Conservation (phyloP, 2,329 filamentous ascomycete genomes). For the Sclerotinia subarctica region DNA sequence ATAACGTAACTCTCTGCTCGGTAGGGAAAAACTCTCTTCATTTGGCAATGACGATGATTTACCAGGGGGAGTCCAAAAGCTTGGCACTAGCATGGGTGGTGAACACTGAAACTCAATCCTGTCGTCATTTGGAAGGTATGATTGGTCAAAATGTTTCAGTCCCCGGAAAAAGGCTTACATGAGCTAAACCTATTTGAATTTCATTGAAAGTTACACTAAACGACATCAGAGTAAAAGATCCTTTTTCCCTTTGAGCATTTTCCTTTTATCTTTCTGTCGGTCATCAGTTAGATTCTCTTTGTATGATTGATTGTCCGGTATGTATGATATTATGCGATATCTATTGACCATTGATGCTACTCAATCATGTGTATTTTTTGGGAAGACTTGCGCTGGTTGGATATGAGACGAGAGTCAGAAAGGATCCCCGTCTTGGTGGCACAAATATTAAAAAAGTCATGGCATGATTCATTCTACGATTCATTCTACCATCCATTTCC, state of each 20-base stretch:
- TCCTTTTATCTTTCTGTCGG: not conserved
- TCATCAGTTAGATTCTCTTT: not conserved
- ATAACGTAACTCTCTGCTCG: too few relatives aligned
- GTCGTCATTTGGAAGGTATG: not conserved
- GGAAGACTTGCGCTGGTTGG: too few relatives aligned
- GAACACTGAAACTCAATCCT: not conserved
- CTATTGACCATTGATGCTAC: not conserved
- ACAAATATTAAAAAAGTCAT: not conserved
- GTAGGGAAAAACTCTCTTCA: slow-evolving; percentile 13
- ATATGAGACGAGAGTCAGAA: not conserved
- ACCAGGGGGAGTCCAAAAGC: not conserved
- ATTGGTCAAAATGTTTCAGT: slow-evolving; percentile 16
- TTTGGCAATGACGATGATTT: slow-evolving; percentile 12
- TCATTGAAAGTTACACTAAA: not conserved
- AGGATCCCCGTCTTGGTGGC: not conserved
- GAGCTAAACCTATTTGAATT: not conserved
- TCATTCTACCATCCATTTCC: not conserved
- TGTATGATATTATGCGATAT: not conserved
- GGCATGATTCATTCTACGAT: slow-evolving; percentile 3
- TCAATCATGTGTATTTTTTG: not conserved
- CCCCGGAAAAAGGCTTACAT: slow-evolving; percentile 3
- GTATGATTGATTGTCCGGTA: not conserved
- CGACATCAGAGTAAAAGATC: slow-evolving; percentile 14
- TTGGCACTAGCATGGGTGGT: not conserved
- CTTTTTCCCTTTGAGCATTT: not conserved